These are phyloP conservation scores for Incumbomyces lentus DNA, from an alignment of 2,329 filamentous ascomycete genomes.

Conservation along the genomic window DNA sequence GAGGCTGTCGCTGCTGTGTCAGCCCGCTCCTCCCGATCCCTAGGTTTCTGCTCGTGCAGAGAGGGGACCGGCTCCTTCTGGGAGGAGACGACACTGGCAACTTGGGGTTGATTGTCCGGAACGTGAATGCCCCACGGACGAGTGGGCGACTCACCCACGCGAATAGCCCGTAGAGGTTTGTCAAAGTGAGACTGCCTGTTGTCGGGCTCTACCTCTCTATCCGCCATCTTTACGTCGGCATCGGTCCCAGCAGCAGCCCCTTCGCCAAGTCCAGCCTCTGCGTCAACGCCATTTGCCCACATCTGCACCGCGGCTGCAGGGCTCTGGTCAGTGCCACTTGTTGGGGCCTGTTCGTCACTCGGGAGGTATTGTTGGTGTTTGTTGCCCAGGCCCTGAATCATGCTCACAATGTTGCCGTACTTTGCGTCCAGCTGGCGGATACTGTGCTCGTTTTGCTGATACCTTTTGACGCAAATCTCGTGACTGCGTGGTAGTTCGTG, in stretches of 20 bases:
- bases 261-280: conserved; percentile 32
- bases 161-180: conserved; percentile 71
- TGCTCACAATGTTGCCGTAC: conserved; percentile 82
- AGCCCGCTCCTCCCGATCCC: background rate
- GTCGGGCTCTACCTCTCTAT: conserved; percentile 37
- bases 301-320: conserved; percentile 67
- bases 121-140: conserved; percentile 87
- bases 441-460: conserved; percentile 76
- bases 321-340: conserved; percentile 28
- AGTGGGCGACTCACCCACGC: conserved; percentile 88
- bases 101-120: conserved; percentile 45
- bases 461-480: conserved; percentile 80
- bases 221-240: conserved; percentile 39
- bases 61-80: conserved; percentile 12
- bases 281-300: conserved; percentile 72
- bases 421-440: conserved; percentile 86
- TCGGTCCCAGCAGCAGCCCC: conserved; percentile 29
- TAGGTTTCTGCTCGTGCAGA: conserved; percentile 8
- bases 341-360: conserved; percentile 34
- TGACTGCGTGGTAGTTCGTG: conserved; percentile 90
- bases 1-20: background rate
- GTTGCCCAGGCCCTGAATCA: conserved; percentile 82
- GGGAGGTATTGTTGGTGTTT: conserved; percentile 84
- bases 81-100: conserved; percentile 22
- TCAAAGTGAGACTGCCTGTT: conserved; percentile 68